These are phyloP conservation scores for Lentithecium fluviatile DNA, from an alignment of 495 filamentous ascomycete species.

Conservation along the genomic window DNA sequence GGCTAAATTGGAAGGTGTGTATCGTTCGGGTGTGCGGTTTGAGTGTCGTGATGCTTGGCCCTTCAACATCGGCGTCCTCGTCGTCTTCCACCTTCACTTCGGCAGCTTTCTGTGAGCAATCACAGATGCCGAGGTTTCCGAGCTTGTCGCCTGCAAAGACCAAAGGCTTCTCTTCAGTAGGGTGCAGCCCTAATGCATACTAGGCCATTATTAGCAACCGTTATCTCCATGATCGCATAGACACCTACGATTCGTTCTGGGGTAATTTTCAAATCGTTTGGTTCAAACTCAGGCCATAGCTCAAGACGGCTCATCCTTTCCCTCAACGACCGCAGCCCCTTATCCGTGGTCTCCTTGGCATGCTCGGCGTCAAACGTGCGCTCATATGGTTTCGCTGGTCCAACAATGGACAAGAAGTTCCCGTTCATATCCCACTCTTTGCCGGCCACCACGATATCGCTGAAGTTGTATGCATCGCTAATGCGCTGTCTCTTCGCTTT, in stretches of 20 bases:
- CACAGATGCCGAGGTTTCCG: constrained; percentile 89
- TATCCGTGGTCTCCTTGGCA: constrained; percentile 76
- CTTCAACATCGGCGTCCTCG: constrained; percentile 64
- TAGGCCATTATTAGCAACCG: constrained; percentile 4
- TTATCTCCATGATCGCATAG: not conserved
- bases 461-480: constrained; percentile 67
- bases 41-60: constrained; percentile 77
- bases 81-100: constrained; percentile 51
- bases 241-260: constrained; percentile 68
- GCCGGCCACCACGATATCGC: constrained; percentile 77
- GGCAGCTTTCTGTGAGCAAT: constrained; percentile 71
- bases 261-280: constrained; percentile 87
- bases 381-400: constrained; percentile 71
- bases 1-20: constrained; percentile 72
- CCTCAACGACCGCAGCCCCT: constrained; percentile 70
- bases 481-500: constrained; percentile 70
- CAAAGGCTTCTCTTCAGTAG: constrained; percentile 76
- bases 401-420: constrained; percentile 56
- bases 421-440: constrained; percentile 56
- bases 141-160: constrained; percentile 97
- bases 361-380: constrained; percentile 80
- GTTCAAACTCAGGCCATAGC: constrained; percentile 78
- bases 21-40: constrained; percentile 92
- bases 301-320: constrained; percentile 76
- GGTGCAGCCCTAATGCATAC: constrained; percentile 87